Conservation (phyloP, 768 basidiomycete genomes). For the Cyclocybe aegerita region DNA sequence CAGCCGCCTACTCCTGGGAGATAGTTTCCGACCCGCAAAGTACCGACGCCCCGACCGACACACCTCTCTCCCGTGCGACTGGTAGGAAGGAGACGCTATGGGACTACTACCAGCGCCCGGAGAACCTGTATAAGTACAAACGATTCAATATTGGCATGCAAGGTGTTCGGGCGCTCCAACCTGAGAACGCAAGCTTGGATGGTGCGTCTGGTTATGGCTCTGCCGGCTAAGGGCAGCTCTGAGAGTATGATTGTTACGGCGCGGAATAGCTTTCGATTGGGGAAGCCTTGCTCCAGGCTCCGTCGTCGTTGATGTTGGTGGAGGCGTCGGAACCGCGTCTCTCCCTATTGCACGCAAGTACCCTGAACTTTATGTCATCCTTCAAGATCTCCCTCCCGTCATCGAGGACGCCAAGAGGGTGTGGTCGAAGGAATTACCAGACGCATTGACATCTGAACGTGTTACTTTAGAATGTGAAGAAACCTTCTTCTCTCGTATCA, state of each 20-base stretch:
- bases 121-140: conserved; percentile 23
- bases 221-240: too few species aligned
- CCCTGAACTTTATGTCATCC: conserved; percentile 47
- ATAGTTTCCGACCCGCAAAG: conserved; percentile 20
- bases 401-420: conserved; percentile 22
- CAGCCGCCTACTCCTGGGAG: conserved; percentile 25
- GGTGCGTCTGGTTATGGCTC: too few species aligned
- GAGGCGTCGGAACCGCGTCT: conserved; percentile 56
- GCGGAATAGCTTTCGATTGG: conserved; percentile 57
- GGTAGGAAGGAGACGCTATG: conserved; percentile 15
- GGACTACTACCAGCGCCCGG: conserved; percentile 18
- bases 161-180: conserved; percentile 16
- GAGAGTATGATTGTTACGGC: not conserved
- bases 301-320: conserved; percentile 66
- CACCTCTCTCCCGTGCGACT: conserved; percentile 19
- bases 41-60: conserved; percentile 11
- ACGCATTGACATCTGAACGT: conserved; percentile 23
- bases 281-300: conserved; percentile 45
- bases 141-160: conserved; percentile 26
- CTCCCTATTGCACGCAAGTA: conserved; percentile 32
- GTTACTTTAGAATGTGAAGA: conserved; percentile 28
- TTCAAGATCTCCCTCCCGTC: conserved; percentile 61
- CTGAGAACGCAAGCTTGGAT: conserved; percentile 14
- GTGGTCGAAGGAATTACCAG: conserved; percentile 23
- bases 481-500: not conserved